Base-by-base conservation (phyloP, 1,284 basidiomycete species). In the Moesziomyces antarcticus region DNA sequence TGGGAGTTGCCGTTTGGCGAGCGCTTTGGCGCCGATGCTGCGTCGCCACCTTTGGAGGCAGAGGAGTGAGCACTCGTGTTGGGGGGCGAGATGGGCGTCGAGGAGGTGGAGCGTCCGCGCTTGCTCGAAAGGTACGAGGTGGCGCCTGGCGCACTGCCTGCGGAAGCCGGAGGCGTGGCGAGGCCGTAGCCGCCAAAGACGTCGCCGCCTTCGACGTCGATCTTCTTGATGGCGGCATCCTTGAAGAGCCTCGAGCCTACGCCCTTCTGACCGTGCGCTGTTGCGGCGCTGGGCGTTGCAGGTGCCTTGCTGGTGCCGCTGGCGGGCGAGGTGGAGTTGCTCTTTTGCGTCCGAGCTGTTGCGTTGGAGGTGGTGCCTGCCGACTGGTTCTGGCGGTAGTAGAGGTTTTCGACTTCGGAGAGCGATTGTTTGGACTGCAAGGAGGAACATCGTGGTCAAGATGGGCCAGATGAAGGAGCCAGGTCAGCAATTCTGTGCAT, bases 391-490 rank as follows among this genome's bases (percentile, higher is more conserved):
- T 78, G 69, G 3, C 75, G 75, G 48, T 82, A 82, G 55, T 79
- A 82, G 16, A 82, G 59, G 41, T 82, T 82, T 51, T 82, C 80
- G n/a, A 82, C 79, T 52, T 82, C 80, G n/a, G 78, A 75, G 8
- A 81, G 57, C 47, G 77, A 75, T 66, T 82, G 80, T 25, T 75
- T 70, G n/a, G 78, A 74, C 75, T 77, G 68, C 45, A 25, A 24
- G 46, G 14, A 40, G 41, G 41, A 5, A 5, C 22, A 24, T 24
- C 22, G 25, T 27, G 25, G 8, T 27, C 6, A 7, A 27, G 6
- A 27, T 27, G 25, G 25, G 25, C 25, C 6, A 27, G 25, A 27
- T 27, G 11, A 24, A 44, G 20, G 6, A 37, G 25, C 30, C 37
- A 37, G 18, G 47, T 66, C 20, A 64, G 62, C 53, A 37, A 41